Base-by-base conservation (phyloP, 305 asterid species). In the Solanum hybrid region DNA sequence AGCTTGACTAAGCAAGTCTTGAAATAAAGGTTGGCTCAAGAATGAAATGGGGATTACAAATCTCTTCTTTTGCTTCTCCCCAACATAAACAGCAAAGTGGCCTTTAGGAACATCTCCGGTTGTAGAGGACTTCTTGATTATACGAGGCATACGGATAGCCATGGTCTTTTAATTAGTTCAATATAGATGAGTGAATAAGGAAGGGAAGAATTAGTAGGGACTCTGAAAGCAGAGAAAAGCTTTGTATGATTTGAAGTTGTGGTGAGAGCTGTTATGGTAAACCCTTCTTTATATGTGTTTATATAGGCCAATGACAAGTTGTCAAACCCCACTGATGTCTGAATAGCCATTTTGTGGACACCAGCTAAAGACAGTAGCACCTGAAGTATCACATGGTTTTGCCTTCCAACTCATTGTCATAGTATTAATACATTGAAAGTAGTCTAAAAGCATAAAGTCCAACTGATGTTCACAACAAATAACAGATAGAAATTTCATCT, bases 21-120 rank as follows among this genome's bases (percentile, higher is more conserved):
- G 94, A 81, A 94, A 93, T 11, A 51, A 90, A 81, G 92, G 88
- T 10, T 80, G 89, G 66, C 78, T 91, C 88, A 93, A 81, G 86
- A 87, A 92, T 19, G 90, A 29, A 60, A 90, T 11, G 2, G 92
- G 92, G 24, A 90, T 38, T 31, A 40, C 73, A 8, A 64, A 64
- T 64, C 73, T 64, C 73, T 64, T 64, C 73, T 78, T 78, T 2
- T 36, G 85, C 11, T 36, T 36, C 4, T 78, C 56, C 19, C 85
- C 85, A 22, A 78, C 56, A 78, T 78, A 78, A 22, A 78, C 32
- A 78, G 37, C 88, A 64, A 86, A 71, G 27, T 86, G 80, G 81
- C 88, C 88, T 13, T 86, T 22, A 4, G 85, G 85, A 36, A 78
- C 56, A 36, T 78, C 56, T 6, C 26, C 15, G 2, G 31, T 11